These are phyloP conservation scores for Trichoderma asperelloides DNA, from an alignment of 495 filamentous ascomycete species.

Conservation along the genomic window DNA sequence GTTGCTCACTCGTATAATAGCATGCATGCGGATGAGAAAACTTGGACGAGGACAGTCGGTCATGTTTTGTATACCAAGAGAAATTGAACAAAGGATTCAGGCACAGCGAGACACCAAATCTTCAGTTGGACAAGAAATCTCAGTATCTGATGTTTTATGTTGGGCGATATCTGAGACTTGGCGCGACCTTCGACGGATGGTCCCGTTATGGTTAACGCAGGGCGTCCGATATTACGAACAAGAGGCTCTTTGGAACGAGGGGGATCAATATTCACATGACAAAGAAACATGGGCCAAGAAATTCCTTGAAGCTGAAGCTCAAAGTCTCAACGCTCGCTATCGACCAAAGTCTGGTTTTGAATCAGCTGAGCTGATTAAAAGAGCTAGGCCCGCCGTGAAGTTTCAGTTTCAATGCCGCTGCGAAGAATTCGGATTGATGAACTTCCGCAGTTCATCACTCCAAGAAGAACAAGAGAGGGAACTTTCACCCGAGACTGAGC, in stretches of 20 bases:
- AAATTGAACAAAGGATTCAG: slow-evolving; percentile 40
- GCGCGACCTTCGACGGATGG: slow-evolving; percentile 32
- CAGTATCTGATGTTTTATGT: slow-evolving; percentile 42
- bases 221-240: slow-evolving; percentile 39
- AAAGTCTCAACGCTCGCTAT: slow-evolving; percentile 13
- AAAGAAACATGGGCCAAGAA: slow-evolving; percentile 25
- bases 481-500: slow-evolving; percentile 52
- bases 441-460: slow-evolving; percentile 30
- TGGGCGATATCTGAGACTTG: slow-evolving; percentile 55
- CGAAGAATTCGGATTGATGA: slow-evolving; percentile 30
- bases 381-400: slow-evolving; percentile 11
- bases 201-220: slow-evolving; percentile 54
- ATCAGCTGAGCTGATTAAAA: not conserved
- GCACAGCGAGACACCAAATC: not conserved
- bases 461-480: slow-evolving; percentile 68
- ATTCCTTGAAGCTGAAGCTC: slow-evolving; percentile 36
- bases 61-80: slow-evolving; percentile 44
- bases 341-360: not conserved
- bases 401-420: slow-evolving; percentile 31
- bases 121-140: not conserved
- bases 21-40: slow-evolving; percentile 59
- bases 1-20: slow-evolving; percentile 22
- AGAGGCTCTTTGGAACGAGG: slow-evolving; percentile 19
- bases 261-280: slow-evolving; percentile 13
- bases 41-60: slow-evolving; percentile 55